A percentile compares a stretch with the other conserved stretches of the same genome.
phyloP scores from a whole-genome alignment of 1,139 yeast genomes.

The Diutina ranongensis region DNA sequence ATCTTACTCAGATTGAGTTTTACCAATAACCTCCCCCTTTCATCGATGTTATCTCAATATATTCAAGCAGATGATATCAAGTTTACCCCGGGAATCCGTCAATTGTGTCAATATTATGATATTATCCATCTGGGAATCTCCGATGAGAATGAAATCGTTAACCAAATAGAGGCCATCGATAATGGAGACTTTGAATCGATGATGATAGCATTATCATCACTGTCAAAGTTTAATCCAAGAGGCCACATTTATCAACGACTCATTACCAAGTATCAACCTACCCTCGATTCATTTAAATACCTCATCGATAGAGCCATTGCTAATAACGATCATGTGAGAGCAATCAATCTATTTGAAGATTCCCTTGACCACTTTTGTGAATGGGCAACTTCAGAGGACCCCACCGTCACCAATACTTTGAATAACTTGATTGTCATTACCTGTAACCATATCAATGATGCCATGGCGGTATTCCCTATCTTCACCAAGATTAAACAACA shows the following conservation, averaged over 20 bases:
- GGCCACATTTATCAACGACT: slow-evolving; percentile 5
- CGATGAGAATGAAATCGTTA: slow-evolving; percentile 10
- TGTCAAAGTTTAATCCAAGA: not conserved
- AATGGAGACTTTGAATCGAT: not conserved
- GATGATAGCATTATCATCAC: slow-evolving; percentile 1
- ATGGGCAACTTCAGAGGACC: slow-evolving; percentile 25
- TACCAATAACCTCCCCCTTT: slow-evolving; percentile 7
- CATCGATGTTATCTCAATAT: slow-evolving; percentile 12
- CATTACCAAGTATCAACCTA: not conserved
- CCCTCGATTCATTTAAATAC: too few species aligned
- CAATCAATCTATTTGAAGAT: slow-evolving; percentile 22
- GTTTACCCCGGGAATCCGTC: slow-evolving; percentile 14
- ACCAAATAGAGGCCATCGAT: slow-evolving; percentile 7
- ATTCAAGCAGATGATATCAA: slow-evolving; percentile 16
- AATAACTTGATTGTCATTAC: slow-evolving; percentile 21
- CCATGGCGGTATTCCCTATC: slow-evolving; percentile 20
- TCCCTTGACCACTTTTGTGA: slow-evolving; percentile 15
- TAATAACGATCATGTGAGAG: slow-evolving; percentile 14
- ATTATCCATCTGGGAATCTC: not conserved
- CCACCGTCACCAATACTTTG: slow-evolving; percentile 19
- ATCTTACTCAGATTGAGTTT: slow-evolving; percentile 12
- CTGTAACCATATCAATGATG: slow-evolving; percentile 13
- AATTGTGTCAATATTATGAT: slow-evolving; percentile 12
- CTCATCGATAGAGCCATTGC: slow-evolving; percentile 21
- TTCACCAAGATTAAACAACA: slow-evolving; percentile 30